These are phyloP conservation scores for Vaccinium macrocarpon DNA, from an alignment of 148 eudicot genomes.

Conservation along the genomic window DNA sequence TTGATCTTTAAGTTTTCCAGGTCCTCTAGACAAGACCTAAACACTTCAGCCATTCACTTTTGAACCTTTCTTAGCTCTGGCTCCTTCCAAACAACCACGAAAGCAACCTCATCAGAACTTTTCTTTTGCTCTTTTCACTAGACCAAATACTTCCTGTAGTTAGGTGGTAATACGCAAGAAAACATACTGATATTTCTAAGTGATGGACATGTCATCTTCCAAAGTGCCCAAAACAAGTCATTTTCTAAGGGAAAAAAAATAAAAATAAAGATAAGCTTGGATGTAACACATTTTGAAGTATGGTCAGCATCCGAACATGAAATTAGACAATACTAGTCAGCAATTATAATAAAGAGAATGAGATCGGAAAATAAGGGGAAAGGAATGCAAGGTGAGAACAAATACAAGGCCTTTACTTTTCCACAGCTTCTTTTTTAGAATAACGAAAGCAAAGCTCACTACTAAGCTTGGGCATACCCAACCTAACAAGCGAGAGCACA, in stretches of 20 bases:
- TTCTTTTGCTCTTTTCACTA: background rate
- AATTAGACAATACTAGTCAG: background rate
- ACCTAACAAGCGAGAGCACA: background rate
- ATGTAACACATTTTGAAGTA: background rate
- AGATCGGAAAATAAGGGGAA: background rate
- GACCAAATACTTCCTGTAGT: background rate
- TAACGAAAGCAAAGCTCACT: slow-evolving; percentile 1
- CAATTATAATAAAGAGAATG: background rate
- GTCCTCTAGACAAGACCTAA: background rate
- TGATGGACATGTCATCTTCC: background rate
- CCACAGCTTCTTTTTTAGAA: background rate
- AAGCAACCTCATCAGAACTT: background rate
- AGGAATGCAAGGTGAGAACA: background rate
- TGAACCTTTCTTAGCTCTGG: background rate
- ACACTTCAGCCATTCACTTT: background rate
- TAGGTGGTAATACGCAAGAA: no score
- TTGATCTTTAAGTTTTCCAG: background rate
- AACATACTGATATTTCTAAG: background rate
- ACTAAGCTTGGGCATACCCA: background rate
- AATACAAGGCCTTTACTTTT: background rate
- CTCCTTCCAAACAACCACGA: background rate
- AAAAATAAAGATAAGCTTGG: background rate
- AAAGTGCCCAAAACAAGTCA: background rate
- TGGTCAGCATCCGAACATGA: background rate
- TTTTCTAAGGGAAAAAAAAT: background rate